A percentile compares a stretch with the other conserved stretches of the same genome.
Conservation (phyloP, 257 asterid genomes). For the Capsicum baccatum region DNA sequence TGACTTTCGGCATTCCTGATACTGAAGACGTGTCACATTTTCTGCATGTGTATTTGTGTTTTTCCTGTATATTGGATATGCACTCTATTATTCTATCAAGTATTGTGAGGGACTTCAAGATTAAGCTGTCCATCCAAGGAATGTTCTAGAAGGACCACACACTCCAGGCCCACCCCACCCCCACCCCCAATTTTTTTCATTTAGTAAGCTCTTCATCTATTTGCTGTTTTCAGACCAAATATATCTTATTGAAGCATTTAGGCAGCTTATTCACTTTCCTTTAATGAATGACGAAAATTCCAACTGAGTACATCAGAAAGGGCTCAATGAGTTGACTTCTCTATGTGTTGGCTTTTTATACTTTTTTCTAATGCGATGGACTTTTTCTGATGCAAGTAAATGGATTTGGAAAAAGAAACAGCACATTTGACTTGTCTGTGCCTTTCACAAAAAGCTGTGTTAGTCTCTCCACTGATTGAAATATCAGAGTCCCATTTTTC, state of each 20-base stretch:
- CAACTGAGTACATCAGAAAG: background rate
- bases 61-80: constrained; percentile 14
- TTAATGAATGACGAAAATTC: background rate
- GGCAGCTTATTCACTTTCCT: background rate
- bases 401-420: background rate
- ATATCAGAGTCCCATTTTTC: background rate
- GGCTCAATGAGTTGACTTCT: background rate
- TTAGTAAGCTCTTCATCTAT: background rate
- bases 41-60: constrained; percentile 4
- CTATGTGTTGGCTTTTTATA: background rate
- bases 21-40: background rate
- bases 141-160: background rate
- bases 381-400: constrained; percentile 14
- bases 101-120: background rate
- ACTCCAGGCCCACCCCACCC: background rate
- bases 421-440: background rate
- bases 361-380: background rate
- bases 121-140: constrained; percentile 13
- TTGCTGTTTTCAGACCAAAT: background rate
- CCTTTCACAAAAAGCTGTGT: background rate
- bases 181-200: background rate
- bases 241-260: background rate
- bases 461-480: background rate
- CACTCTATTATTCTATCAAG: background rate
- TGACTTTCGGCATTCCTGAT: background rate